phyloP scores from a whole-genome alignment of 192 early-diverging fungal species.

The Coemansia javaensis region DNA sequence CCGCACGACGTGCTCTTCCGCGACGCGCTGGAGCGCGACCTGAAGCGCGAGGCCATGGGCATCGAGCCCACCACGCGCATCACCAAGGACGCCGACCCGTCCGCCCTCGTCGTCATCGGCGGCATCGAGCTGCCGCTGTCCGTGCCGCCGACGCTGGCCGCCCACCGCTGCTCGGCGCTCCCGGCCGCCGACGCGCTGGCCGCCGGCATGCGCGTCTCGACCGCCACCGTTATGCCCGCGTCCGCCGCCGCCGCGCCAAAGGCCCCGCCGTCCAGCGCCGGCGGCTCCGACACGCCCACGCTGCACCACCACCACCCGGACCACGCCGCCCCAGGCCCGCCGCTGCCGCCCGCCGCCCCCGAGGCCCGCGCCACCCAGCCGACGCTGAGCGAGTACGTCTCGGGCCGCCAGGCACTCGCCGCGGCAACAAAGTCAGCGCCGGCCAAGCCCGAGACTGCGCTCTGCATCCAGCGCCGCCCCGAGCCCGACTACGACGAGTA shows the following conservation, averaged over 20 bases:
- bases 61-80: constrained; percentile 73
- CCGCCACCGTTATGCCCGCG: constrained; percentile 5
- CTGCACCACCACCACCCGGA: too few relatives aligned
- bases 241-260: neutral
- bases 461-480: neutral
- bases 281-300: too few relatives aligned
- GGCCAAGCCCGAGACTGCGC: neutral
- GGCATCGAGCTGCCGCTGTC: constrained; percentile 47
- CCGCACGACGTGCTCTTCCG: constrained; percentile 90
- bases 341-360: neutral
- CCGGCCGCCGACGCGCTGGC: neutral
- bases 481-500: constrained; percentile 30
- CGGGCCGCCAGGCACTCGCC: constrained; percentile 11
- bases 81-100: constrained; percentile 20
- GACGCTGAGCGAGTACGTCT: constrained; percentile 43
- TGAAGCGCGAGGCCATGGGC: constrained; percentile 87
- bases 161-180: constrained; percentile 5
- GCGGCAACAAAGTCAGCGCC: too few relatives aligned
- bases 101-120: constrained; percentile 35
- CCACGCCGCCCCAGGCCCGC: neutral
- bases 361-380: constrained; percentile 16
- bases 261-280: too few relatives aligned
- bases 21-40: constrained; percentile 93
- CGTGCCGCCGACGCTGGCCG: constrained; percentile 47
- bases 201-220: constrained; percentile 9